Conservation (phyloP, 1,284 basidiomycete genomes). For the Abortiporus biennis region DNA sequence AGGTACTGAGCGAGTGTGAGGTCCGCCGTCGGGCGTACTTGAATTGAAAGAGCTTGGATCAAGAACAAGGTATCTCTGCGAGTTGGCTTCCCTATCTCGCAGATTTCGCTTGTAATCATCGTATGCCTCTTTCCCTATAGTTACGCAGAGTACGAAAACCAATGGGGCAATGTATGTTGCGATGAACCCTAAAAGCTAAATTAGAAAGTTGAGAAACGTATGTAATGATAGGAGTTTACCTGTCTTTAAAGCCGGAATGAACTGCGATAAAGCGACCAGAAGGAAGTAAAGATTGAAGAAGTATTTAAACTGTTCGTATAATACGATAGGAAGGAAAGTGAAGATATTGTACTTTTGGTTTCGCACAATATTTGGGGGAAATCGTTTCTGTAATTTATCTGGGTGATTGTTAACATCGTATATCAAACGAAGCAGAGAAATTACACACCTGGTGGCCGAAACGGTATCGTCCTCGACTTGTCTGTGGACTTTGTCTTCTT, state of each 20-base stretch:
- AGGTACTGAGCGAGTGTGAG: conserved; percentile 74
- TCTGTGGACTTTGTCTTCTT: conserved; percentile 29
- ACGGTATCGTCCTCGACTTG: conserved; percentile 73
- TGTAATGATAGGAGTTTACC: conserved; percentile 35
- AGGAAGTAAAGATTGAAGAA: conserved; percentile 99
- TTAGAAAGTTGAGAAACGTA: conserved; percentile 2
- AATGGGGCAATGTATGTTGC: conserved; percentile 95
- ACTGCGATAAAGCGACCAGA: conserved; percentile 93
- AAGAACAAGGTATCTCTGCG: conserved; percentile 83
- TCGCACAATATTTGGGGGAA: conserved; percentile 83
- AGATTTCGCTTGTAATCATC: conserved; percentile 95
- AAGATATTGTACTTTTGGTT: conserved; percentile 98
- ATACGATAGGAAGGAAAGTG: conserved; percentile 92
- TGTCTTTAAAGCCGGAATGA: conserved; percentile 94
- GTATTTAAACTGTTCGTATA: conserved; percentile 99
- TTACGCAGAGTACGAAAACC: conserved; percentile 90
- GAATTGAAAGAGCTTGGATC: conserved; percentile 36
- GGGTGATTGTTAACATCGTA: conserved; percentile 8
- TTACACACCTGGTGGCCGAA: conserved; percentile 59
- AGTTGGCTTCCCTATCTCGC: conserved; percentile 93
- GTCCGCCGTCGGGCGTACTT: conserved; percentile 24
- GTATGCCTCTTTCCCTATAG: conserved; percentile 98
- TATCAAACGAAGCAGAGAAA: neutral
- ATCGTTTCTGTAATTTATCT: conserved; percentile 68
- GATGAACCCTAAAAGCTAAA: conserved; percentile 69